A percentile compares a stretch with the other conserved stretches of the same genome.
These are phyloP conservation scores for Hyaloscypha variabilis DNA, from an alignment of 495 filamentous ascomycete genomes.

Conservation along the genomic window DNA sequence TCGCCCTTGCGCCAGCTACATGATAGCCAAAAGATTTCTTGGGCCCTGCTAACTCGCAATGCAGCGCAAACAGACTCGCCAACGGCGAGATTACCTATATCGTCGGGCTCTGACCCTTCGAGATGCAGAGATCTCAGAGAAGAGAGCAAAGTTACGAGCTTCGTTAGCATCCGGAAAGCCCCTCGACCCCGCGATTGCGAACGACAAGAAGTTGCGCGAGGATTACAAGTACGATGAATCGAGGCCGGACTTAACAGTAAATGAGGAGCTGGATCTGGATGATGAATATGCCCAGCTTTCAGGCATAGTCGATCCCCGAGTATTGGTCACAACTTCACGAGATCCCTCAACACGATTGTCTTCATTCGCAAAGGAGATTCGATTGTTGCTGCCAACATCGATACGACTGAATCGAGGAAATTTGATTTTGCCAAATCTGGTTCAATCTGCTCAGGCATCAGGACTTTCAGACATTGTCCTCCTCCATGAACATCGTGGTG, in stretches of 20 bases:
- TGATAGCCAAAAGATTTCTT: background rate
- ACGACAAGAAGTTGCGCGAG: constrained; percentile 81
- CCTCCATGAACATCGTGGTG: constrained; percentile 92
- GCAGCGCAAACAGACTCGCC: constrained; percentile 73
- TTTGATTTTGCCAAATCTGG: constrained; percentile 81
- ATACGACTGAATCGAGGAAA: constrained; percentile 94
- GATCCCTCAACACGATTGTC: constrained; percentile 82
- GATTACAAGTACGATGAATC: constrained; percentile 96
- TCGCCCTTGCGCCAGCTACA: background rate
- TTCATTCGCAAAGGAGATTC: constrained; percentile 94
- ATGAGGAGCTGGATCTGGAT: constrained; percentile 79
- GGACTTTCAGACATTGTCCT: constrained; percentile 84
- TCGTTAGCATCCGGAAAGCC: constrained; percentile 82
- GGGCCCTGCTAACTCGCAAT: constrained; percentile 9
- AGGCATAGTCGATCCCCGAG: constrained; percentile 81
- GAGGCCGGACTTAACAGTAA: constrained; percentile 55
- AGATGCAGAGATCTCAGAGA: constrained; percentile 90
- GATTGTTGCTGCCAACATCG: constrained; percentile 84
- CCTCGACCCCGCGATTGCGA: constrained; percentile 82
- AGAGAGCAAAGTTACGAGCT: constrained; percentile 81
- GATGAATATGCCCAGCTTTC: constrained; percentile 91
- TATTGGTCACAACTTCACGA: constrained; percentile 90
- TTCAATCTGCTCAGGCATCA: constrained; percentile 75
- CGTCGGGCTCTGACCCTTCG: constrained; percentile 77
- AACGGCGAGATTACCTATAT: constrained; percentile 94